Percentiles rank a stretch among this genome's conserved stretches.
Evolutionary conservation across 805 yeast genomes (phyloP).

Genomic region (Zygosaccharomyces gambellarensis): DNA sequence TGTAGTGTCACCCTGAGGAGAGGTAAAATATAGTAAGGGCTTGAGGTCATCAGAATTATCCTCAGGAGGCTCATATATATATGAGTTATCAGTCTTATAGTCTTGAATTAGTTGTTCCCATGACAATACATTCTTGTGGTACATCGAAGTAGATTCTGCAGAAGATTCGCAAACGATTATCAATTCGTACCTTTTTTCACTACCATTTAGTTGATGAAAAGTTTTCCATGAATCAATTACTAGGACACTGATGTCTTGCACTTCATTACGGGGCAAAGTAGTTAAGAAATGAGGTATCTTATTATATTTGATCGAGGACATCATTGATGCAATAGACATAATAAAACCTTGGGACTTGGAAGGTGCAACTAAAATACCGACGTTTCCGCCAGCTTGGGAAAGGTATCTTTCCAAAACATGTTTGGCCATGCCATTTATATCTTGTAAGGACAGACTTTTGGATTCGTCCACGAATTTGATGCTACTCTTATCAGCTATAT

Average conservation of each 20-base stretch:
- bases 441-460: slow-evolving; percentile 11
- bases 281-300: slow-evolving; percentile 40
- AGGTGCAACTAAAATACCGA: slow-evolving; percentile 29
- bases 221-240: slow-evolving; percentile 30
- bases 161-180: slow-evolving; percentile 32
- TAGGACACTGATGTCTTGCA: slow-evolving; percentile 30
- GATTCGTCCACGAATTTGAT: slow-evolving; percentile 27
- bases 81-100: slow-evolving; percentile 16
- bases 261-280: slow-evolving; percentile 28
- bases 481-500: slow-evolving; percentile 18
- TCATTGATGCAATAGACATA: slow-evolving; percentile 42
- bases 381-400: slow-evolving; percentile 15
- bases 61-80: slow-evolving; percentile 29
- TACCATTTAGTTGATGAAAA: slow-evolving; percentile 20
- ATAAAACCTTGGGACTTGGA: slow-evolving; percentile 37
- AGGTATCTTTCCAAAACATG: slow-evolving; percentile 11
- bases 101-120: slow-evolving; percentile 25
- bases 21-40: slow-evolving; percentile 27
- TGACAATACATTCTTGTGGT: slow-evolving; percentile 15
- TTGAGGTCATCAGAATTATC: slow-evolving; percentile 37
- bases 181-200: slow-evolving; percentile 30
- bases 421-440: slow-evolving; percentile 26
- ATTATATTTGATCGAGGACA: slow-evolving; percentile 34
- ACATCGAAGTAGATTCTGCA: not conserved
- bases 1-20: slow-evolving; percentile 24